phyloP scores from a whole-genome alignment of 108 stramenopile species.

The Conticribra weissflogii region DNA sequence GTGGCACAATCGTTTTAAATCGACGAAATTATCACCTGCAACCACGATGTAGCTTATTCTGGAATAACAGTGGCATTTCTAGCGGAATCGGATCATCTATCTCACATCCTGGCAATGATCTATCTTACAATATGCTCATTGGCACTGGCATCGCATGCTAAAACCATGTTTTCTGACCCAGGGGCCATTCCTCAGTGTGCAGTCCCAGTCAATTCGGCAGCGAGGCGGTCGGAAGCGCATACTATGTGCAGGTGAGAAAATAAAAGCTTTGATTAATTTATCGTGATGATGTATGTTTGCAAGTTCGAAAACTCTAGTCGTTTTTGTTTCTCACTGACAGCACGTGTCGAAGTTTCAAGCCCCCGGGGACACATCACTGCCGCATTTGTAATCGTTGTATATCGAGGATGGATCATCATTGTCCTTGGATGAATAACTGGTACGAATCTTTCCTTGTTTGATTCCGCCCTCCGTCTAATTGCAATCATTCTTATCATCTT shows the following conservation, averaged over 20 bases:
- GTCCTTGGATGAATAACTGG: constrained; percentile 94
- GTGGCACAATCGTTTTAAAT: no score
- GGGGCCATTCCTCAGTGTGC: constrained; percentile 86
- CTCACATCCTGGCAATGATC: constrained; percentile 54
- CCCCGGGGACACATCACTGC: constrained; percentile 93
- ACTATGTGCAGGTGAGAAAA: constrained; percentile 68
- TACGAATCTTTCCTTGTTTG: no score
- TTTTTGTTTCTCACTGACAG: constrained; percentile 4
- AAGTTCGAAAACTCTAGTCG: neutral
- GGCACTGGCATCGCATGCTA: constrained; percentile 76
- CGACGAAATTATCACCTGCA: no score
- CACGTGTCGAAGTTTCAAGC: constrained; percentile 93
- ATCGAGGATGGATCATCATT: constrained; percentile 95
- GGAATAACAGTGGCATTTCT: constrained; percentile 68
- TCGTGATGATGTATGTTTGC: neutral
- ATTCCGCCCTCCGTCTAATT: no score
- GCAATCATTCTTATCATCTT: constrained; percentile 40
- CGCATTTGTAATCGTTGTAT: constrained; percentile 95
- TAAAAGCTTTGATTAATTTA: no score
- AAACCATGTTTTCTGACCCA: constrained; percentile 88
- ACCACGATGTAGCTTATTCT: constrained; percentile 46
- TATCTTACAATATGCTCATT: constrained; percentile 61
- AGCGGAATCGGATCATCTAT: constrained; percentile 61
- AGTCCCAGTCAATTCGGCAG: constrained; percentile 69
- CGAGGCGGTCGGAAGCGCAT: constrained; percentile 55